Conservation (phyloP, 2,329 filamentous ascomycete genomes). For the Allantophomopsis cytisporea region DNA sequence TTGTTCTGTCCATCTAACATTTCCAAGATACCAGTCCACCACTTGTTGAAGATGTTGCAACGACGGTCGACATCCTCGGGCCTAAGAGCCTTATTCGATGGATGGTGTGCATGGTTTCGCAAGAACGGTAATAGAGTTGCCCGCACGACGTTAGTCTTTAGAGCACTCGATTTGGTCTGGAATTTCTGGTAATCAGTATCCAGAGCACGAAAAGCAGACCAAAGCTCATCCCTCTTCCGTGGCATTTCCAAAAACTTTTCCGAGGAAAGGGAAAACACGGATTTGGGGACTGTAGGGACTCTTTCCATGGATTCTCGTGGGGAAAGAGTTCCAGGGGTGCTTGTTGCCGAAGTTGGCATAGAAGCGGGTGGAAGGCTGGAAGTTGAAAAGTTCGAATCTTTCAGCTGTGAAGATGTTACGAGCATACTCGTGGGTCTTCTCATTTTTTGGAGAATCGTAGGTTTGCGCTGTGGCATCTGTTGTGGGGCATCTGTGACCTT, state of each 20-base stretch:
- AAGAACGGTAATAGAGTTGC: slow-evolving; percentile 52
- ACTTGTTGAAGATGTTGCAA: slow-evolving; percentile 56
- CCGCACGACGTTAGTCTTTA: slow-evolving; percentile 58
- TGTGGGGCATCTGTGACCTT: too few species aligned
- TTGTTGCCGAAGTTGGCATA: background rate
- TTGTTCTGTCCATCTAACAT: slow-evolving; percentile 56
- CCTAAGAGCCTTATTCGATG: slow-evolving; percentile 42
- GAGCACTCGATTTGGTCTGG: slow-evolving; percentile 49
- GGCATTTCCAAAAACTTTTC: slow-evolving; percentile 17
- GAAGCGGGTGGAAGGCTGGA: slow-evolving; percentile 23
- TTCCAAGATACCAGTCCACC: slow-evolving; percentile 60
- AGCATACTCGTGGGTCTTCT: slow-evolving; percentile 15
- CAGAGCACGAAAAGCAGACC: slow-evolving; percentile 52
- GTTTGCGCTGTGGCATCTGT: too few species aligned
- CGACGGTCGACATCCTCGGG: slow-evolving; percentile 58
- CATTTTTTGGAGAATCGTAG: slow-evolving; percentile 10
- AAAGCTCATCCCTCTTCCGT: slow-evolving; percentile 55
- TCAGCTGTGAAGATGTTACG: slow-evolving; percentile 14
- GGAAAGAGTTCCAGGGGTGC: slow-evolving; percentile 3
- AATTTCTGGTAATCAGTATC: slow-evolving; percentile 60
- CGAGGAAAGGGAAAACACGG: slow-evolving; percentile 13
- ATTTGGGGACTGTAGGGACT: slow-evolving; percentile 29
- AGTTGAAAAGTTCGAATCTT: slow-evolving; percentile 17
- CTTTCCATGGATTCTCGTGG: slow-evolving; percentile 28
- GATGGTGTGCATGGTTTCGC: slow-evolving; percentile 40